These are phyloP conservation scores for Fusarium citri DNA, from an alignment of 2,329 filamentous ascomycete genomes.

Conservation along the genomic window DNA sequence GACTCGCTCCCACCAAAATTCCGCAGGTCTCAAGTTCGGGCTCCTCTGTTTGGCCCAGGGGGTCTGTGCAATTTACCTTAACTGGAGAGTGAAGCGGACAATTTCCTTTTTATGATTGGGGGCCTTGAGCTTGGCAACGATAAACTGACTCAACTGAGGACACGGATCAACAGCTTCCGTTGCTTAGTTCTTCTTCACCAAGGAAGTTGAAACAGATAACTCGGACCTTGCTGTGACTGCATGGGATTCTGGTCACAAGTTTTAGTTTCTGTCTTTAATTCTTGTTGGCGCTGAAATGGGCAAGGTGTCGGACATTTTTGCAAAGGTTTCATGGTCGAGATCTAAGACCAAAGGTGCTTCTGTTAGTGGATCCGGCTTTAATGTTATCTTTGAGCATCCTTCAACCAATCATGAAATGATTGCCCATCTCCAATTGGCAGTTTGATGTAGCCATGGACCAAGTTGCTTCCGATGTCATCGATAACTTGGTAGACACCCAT, in stretches of 20 bases:
- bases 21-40: not conserved
- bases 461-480: not conserved
- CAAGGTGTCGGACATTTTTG: slow-evolving; percentile 41
- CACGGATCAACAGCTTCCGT: not conserved
- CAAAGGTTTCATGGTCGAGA: slow-evolving; percentile 26
- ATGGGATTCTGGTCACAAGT: slow-evolving; percentile 12
- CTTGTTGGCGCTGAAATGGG: slow-evolving; percentile 6
- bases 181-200: not conserved
- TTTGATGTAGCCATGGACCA: not conserved
- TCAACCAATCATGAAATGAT: not conserved
- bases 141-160: not conserved
- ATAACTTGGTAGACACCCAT: not conserved
- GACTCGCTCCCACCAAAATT: not conserved
- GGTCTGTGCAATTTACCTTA: not conserved
- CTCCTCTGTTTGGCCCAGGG: not conserved
- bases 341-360: slow-evolving; percentile 23
- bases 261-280: slow-evolving; percentile 2
- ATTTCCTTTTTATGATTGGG: not conserved
- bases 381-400: not conserved
- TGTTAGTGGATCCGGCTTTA: not conserved
- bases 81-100: slow-evolving; percentile 1
- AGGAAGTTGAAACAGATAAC: not conserved
- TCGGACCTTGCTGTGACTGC: slow-evolving; percentile 9
- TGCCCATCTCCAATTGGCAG: not conserved
- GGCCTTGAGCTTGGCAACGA: not conserved